phyloP scores from a whole-genome alignment of 495 filamentous ascomycete genomes.

The Aspergillus conjunctus region DNA sequence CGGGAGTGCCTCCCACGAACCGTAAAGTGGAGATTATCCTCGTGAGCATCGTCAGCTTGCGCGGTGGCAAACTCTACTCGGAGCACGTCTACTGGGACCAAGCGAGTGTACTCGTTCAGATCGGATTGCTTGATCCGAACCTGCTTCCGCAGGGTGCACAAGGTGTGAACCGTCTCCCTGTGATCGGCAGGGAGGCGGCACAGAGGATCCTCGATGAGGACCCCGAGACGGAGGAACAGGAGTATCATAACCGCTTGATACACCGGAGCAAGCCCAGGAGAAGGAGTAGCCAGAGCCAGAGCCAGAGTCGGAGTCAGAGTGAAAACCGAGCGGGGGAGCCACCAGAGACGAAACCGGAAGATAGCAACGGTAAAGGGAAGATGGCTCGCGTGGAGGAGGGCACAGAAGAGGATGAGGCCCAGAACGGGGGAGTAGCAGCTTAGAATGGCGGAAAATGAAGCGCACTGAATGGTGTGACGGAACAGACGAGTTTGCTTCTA shows the following conservation, averaged over 20 bases:
- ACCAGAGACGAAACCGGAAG: too few species aligned
- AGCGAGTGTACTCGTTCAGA: conserved; percentile 74
- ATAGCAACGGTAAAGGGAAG: too few species aligned
- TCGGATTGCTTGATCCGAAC: conserved; percentile 71
- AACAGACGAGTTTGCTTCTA: too few species aligned
- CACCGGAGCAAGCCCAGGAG: conserved; percentile 32
- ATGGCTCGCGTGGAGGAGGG: too few species aligned
- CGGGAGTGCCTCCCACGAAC: conserved; percentile 72
- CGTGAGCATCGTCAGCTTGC: conserved; percentile 72
- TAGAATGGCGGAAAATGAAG: too few species aligned
- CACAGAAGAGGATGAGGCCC: too few species aligned
- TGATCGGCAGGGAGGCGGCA: conserved; percentile 68
- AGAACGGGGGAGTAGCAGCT: too few species aligned
- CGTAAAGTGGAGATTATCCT: conserved; percentile 69
- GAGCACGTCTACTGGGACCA: conserved; percentile 93
- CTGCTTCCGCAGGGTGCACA: conserved; percentile 49
- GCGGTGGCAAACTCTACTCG: conserved; percentile 72
- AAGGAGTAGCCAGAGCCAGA: conserved; percentile 33
- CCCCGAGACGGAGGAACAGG: conserved; percentile 39
- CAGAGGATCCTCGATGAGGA: conserved; percentile 66
- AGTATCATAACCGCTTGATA: conserved; percentile 48
- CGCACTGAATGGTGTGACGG: too few species aligned
- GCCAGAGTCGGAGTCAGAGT: neutral
- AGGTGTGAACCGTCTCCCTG: conserved; percentile 65
- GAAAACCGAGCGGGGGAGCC: too few species aligned